A percentile compares a stretch with the other conserved stretches of the same genome.
Evolutionary conservation across 2,329 filamentous ascomycete species (phyloP).

Genomic region (Polytolypa hystricis): DNA sequence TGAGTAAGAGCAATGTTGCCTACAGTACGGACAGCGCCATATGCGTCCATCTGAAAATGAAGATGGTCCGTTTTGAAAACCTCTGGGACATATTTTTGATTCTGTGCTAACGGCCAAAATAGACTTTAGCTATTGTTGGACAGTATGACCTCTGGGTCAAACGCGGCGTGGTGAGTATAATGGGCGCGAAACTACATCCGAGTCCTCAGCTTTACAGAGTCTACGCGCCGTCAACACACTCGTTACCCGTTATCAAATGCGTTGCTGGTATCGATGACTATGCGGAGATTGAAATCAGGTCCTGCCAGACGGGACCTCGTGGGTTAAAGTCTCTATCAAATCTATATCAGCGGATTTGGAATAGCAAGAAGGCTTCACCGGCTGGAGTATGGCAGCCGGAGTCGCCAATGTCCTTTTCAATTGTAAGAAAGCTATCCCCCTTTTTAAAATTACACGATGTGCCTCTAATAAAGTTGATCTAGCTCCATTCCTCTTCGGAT

Average conservation of each 20-base stretch:
- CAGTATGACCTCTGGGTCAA: slow-evolving; percentile 48
- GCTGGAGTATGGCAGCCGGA: slow-evolving; percentile 23
- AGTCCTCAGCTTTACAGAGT: slow-evolving; percentile 35
- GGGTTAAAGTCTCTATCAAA: slow-evolving; percentile 39
- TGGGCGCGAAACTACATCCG: slow-evolving; percentile 47
- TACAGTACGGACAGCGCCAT: slow-evolving; percentile 27
- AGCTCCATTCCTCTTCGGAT: slow-evolving; percentile 33
- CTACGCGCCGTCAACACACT: slow-evolving; percentile 46
- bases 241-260: slow-evolving; percentile 43
- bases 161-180: slow-evolving; percentile 44
- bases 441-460: not conserved
- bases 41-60: slow-evolving; percentile 31
- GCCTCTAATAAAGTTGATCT: slow-evolving; percentile 7
- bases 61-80: slow-evolving; percentile 22
- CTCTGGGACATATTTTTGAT: not conserved
- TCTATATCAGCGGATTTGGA: slow-evolving; percentile 45
- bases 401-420: slow-evolving; percentile 26
- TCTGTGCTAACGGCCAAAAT: slow-evolving; percentile 5
- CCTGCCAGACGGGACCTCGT: slow-evolving; percentile 33
- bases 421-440: slow-evolving; percentile 20
- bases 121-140: slow-evolving; percentile 38
- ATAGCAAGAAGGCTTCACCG: slow-evolving; percentile 23
- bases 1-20: slow-evolving; percentile 27
- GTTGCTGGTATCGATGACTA: slow-evolving; percentile 30
- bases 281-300: slow-evolving; percentile 39